Base-by-base conservation (phyloP, 2,329 filamentous ascomycete species). In the Fusarium guadeloupense region DNA sequence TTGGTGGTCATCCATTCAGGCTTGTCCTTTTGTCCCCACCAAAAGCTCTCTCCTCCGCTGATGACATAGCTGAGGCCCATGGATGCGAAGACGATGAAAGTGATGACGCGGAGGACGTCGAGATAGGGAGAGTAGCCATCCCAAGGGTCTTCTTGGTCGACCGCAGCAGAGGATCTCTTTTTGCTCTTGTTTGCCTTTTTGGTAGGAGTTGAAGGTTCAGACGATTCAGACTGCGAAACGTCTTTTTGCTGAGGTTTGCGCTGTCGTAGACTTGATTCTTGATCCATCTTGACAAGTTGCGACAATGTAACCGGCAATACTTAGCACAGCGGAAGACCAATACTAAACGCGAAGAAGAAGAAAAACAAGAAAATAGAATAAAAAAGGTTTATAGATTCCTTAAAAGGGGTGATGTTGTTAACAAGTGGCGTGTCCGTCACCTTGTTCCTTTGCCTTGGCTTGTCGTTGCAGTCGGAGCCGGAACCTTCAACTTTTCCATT, bases 11-110 rank as follows among this genome's bases (percentile, higher is more conserved):
- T 69, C 80, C 89, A 87, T 78, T 88, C 69, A 76, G 90, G 77
- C 76, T 81, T 78, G 79, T 89, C 64, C 81, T 79, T 77, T 71
- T 83, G 75, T 61, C 80, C 87, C 89, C 90, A 95, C 53, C 87
- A 82, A 62, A 88, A 81, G 54, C 85, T 88, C 71, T 91, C 85
- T 59, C 89, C 89, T 59, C 83, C 81, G 38, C 89, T 92, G 66
- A 91, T 81, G 62, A 93, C 85, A 76, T 93, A 94, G 77, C 90
- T 93, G 49, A 93, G 79, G 16, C 84, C 87, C 69, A 83, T 85
- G 20, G 86, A 90, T 40, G 88, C 84, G 37, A 91, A 66, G 28
- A 89, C 64, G 13, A 93, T 75, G 49, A 91, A 91, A 26, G 83
- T 83, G 39, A 93, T 69, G 25, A 93, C 82, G 26, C 91, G 88